Base-by-base conservation (phyloP, 2,329 filamentous ascomycete genomes). In the Neofusicoccum parvum region DNA sequence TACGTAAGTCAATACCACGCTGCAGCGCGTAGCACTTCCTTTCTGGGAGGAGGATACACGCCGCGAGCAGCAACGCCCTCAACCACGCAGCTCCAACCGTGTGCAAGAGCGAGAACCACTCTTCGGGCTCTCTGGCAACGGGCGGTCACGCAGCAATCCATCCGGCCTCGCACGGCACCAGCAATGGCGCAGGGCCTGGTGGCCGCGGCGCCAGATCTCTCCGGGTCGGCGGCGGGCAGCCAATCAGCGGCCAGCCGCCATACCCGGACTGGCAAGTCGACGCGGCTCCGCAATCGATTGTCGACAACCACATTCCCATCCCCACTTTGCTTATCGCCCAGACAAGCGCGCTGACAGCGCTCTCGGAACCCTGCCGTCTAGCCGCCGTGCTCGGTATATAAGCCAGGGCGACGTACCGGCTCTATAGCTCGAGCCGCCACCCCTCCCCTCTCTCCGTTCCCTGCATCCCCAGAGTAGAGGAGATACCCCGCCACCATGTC, bases 281-380 rank as follows among this genome's bases (percentile, higher is more conserved):
- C 20, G 53, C 63, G 53, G 51, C 62, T 56, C 43, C 50, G 62
- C 39, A 36, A 20, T 51, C 60, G 12, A 36, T n/a, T 41, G 11
- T 62, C 58, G 62, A 64, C 62, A 45, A 48, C 62, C 62, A 59
- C 36, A 45, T 39, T 17, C n/a, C n/a, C 45, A 50, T 65, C 63
- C 53, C 63, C 63, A 65, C 63, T 65, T 65, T 65, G 45, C 63
- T 65, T 65, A 65, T 65, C 63, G 53, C 63, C 36, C 51, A 49
- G 11, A 50, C 36, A 41, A 50, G 7, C 41, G 36, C 63, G 43
- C 43, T 15, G 32, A 23, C 50, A 65, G 50, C 51, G 51, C 49
- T 34, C 34, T 32, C 43, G 34, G 23, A 43, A 45, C 49, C 49
- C 39, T 53, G 49, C 17, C 60, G 5, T 56, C 62, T 37, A 23